These are phyloP conservation scores for Candida quercuum DNA, from an alignment of 805 yeast species.

Conservation along the genomic window DNA sequence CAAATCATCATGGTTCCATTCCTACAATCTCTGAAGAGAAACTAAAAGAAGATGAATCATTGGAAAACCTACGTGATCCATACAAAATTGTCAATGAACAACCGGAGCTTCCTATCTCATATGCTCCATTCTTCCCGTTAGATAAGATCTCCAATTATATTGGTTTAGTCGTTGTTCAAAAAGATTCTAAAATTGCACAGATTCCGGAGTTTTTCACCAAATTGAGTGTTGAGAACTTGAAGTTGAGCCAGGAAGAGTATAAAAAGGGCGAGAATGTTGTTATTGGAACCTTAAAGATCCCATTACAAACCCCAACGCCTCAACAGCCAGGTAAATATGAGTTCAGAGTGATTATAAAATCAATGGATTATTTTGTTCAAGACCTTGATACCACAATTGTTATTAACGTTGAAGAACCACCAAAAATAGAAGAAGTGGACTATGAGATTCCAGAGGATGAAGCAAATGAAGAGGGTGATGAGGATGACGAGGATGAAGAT, in stretches of 20 bases:
- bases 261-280: conserved; percentile 27
- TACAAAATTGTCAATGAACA: conserved; percentile 56
- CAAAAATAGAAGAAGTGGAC: conserved; percentile 39
- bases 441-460: conserved; percentile 64
- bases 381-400: conserved; percentile 69
- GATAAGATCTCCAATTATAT: conserved; percentile 50
- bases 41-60: conserved; percentile 51
- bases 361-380: conserved; percentile 74
- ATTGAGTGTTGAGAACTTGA: conserved; percentile 51
- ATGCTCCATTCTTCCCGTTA: conserved; percentile 75
- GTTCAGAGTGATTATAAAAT: conserved; percentile 66
- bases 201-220: conserved; percentile 49
- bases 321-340: conserved; percentile 55
- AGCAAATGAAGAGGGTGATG: conserved; percentile 52
- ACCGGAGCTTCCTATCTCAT: conserved; percentile 62
- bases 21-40: conserved; percentile 25
- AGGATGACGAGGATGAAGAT: conserved; percentile 36
- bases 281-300: conserved; percentile 73
- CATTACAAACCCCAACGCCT: conserved; percentile 76
- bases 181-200: conserved; percentile 77
- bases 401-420: conserved; percentile 64
- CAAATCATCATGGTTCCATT: conserved; percentile 47
- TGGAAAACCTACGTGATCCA: conserved; percentile 72
- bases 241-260: conserved; percentile 45
- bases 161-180: conserved; percentile 64